Percentiles rank a stretch among this genome's conserved stretches.
These are phyloP conservation scores for Suillus placidus DNA, from an alignment of 768 basidiomycete species.

Conservation along the genomic window DNA sequence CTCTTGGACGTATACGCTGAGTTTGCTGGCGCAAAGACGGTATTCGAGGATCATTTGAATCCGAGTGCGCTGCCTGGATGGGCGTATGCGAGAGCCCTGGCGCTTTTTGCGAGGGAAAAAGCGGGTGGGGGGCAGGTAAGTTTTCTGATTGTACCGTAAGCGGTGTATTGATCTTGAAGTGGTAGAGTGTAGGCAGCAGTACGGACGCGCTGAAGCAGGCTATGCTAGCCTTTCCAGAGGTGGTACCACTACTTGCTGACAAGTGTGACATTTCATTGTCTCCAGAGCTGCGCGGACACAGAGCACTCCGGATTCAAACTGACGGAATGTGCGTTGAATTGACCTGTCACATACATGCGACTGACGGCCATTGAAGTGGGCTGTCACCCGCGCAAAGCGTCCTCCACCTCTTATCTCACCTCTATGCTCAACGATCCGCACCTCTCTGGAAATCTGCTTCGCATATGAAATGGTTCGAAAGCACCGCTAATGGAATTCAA, in stretches of 20 bases:
- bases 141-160: neutral
- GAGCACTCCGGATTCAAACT: conserved; percentile 69
- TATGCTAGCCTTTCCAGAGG: conserved; percentile 74
- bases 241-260: conserved; percentile 82
- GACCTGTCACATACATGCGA: neutral
- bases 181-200: conserved; percentile 37
- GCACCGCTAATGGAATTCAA: conserved; percentile 47
- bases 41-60: conserved; percentile 38
- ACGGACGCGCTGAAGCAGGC: conserved; percentile 74
- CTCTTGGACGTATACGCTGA: conserved; percentile 61
- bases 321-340: conserved; percentile 56
- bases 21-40: conserved; percentile 14
- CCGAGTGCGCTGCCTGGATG: conserved; percentile 76
- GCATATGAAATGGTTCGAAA: conserved; percentile 67
- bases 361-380: conserved; percentile 33
- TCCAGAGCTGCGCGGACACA: conserved; percentile 56
- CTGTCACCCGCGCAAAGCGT: conserved; percentile 44
- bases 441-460: conserved; percentile 80
- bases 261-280: conserved; percentile 76
- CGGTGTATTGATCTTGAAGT: neutral
- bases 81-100: conserved; percentile 71
- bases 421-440: conserved; percentile 81
- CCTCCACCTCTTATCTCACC: conserved; percentile 81
- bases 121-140: conserved; percentile 43
- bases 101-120: conserved; percentile 55